These are phyloP conservation scores for Margaritispora aquatica DNA, from an alignment of 495 filamentous ascomycete genomes.

Conservation along the genomic window DNA sequence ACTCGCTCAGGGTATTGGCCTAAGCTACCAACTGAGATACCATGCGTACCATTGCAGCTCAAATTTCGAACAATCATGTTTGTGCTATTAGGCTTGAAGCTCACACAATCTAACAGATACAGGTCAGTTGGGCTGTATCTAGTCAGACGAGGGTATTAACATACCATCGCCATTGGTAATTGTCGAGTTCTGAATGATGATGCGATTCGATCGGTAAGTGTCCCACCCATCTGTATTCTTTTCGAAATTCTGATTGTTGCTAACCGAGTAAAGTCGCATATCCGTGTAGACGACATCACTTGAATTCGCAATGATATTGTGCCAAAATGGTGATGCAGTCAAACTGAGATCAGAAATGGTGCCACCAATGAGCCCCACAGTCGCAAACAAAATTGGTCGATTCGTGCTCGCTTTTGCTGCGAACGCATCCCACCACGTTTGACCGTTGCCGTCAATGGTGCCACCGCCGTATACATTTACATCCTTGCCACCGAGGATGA, in stretches of 20 bases:
- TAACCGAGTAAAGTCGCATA: slow-evolving; percentile 50
- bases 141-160: neutral
- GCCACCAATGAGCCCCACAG: slow-evolving; percentile 52
- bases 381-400: slow-evolving; percentile 51
- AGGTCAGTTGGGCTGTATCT: slow-evolving; percentile 7
- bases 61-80: slow-evolving; percentile 63
- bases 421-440: slow-evolving; percentile 61
- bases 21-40: slow-evolving; percentile 59
- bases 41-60: slow-evolving; percentile 61
- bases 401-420: slow-evolving; percentile 43
- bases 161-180: slow-evolving; percentile 60
- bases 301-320: slow-evolving; percentile 59
- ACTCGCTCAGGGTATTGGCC: slow-evolving; percentile 49
- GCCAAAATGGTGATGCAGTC: slow-evolving; percentile 56
- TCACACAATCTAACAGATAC: slow-evolving; percentile 48
- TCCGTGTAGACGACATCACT: slow-evolving; percentile 56
- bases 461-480: slow-evolving; percentile 59
- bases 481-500: slow-evolving; percentile 57
- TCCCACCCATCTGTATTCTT: slow-evolving; percentile 69
- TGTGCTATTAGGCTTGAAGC: slow-evolving; percentile 70
- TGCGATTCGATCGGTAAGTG: slow-evolving; percentile 51
- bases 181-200: slow-evolving; percentile 60
- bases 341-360: slow-evolving; percentile 53
- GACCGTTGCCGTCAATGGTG: slow-evolving; percentile 55
- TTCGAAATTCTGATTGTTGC: slow-evolving; percentile 41